Evolutionary conservation across 495 filamentous ascomycete species (phyloP).

Genomic region (Astrothelium subdiscretum): DNA sequence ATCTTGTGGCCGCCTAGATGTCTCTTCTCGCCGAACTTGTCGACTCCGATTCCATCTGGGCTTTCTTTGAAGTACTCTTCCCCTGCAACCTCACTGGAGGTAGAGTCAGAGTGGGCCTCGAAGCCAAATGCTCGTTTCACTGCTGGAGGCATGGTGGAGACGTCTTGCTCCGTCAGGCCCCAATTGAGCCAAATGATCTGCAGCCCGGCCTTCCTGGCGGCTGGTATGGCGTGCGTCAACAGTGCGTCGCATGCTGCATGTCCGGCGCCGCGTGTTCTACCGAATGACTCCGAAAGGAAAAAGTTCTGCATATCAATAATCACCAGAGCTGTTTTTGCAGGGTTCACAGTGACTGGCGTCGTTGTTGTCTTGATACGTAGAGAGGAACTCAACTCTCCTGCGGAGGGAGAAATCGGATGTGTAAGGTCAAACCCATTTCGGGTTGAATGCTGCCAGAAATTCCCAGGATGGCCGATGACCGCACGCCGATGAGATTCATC

Average conservation of each 20-base stretch:
- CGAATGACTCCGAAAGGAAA: constrained; percentile 38
- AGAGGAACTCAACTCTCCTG: constrained; percentile 1
- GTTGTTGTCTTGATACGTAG: constrained; percentile 19
- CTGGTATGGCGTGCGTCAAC: constrained; percentile 30
- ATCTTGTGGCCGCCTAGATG: constrained; percentile 14
- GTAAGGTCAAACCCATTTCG: constrained; percentile 25
- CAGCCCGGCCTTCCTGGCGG: constrained; percentile 35
- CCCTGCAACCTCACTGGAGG: neutral
- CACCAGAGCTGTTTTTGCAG: constrained; percentile 37
- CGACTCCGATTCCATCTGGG: constrained; percentile 5
- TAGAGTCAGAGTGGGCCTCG: constrained; percentile 13
- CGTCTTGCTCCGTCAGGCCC: constrained; percentile 43
- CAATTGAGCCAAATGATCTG: constrained; percentile 50
- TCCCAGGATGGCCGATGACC: constrained; percentile 19
- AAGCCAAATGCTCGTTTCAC: constrained; percentile 38
- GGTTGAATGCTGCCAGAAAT: constrained; percentile 23
- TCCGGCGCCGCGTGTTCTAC: constrained; percentile 21
- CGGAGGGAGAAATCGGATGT: constrained; percentile 6
- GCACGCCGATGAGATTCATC: constrained; percentile 9
- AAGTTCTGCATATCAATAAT: constrained; percentile 56
- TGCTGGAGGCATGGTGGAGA: constrained; percentile 39
- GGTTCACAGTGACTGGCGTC: constrained; percentile 30
- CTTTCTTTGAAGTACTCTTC: constrained; percentile 9
- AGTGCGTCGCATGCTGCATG: constrained; percentile 24
- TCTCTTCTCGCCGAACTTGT: constrained; percentile 21